Base-by-base conservation (phyloP, 805 yeast species). In the Nakazawaea ambrosiae region DNA sequence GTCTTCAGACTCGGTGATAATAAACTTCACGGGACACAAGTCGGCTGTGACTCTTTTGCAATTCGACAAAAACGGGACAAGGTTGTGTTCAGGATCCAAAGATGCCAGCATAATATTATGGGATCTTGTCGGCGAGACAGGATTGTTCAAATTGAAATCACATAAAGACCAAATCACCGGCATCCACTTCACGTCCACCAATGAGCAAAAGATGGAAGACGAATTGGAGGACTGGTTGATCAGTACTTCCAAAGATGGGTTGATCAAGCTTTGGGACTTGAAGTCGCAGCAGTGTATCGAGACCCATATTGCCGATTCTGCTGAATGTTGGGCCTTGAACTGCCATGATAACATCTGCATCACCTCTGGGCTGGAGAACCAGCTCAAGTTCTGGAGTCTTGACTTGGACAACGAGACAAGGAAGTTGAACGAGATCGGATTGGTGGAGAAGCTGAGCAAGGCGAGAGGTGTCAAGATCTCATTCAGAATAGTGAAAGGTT, bases 81-180 rank as follows among this genome's bases (percentile, higher is more conserved):
- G 92, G 44, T 63, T 92, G 14, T 72, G 80, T 23, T 83, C 95
- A 5, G 98, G 97, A 2, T 80, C 96, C 1, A 73, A 74, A 34
- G 99, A 92, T 58, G 73, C 96, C 4, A 67, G 75, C 38, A 75
- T 90, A 24, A 81, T 92, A 44, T 68, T 88, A 47, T 92, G 99
- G 99, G 99, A 92, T 63, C 71, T 92, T 39, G 89, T 92, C 12
- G 83, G 86, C 8, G 99, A 92, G 65, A 78, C 74, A 20, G 99
- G 99, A 10, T 60, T 90, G 24, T 84, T 75, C 63, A 81, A 90
- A 50, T 68, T 92, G 43, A 76, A 84, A 55, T 88, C 97, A 5
- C 98, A 92, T 57, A 81, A 83, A 55, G 90, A 87, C 47, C 84
- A 80, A 47, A 81, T 92, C 47, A 89, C 96, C 1, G 94, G 94